Base-by-base conservation (phyloP, 331 rosid genomes). In the Telfairia occidentalis region DNA sequence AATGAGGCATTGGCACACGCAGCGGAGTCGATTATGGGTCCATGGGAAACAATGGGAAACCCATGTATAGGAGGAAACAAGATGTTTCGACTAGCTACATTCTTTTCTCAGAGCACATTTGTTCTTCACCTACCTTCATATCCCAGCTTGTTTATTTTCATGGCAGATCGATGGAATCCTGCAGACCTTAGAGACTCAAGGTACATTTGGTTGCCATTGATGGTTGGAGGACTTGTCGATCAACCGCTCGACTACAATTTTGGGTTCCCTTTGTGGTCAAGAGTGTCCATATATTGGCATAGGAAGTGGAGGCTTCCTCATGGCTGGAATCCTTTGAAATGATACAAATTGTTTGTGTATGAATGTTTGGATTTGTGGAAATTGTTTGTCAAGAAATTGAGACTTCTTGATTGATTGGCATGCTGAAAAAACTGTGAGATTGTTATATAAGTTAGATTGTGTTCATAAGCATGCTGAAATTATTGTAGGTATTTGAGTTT, bases 281-380 rank as follows among this genome's bases (percentile, higher is more conserved):
- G 99, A 80, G 92, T 92, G 63, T 95, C 99, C 0, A 87, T 95
- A 77, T 95, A 87, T 82, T 95, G 99, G 99, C 99, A 95, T 77
- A 87, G 92, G 77, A 92, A 87, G 77, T 95, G 99, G 99, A 86
- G 77, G 83, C 87, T 95, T 74, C 97, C 96, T 78, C 83, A 77
- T 78, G 96, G 92, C 7, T 89, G 88, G 90, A 86, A 66, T 60
- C 78, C 53, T 26, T 82, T 40, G 77, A 84, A 81, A 81, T 77
- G 77, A 73, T 15, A 12, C 21, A 2, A 15, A 19, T 11, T 50
- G 50, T 73, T 52, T 12, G 37, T n/a, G n/a, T n/a, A n/a, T n/a
- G n/a, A n/a, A n/a, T n/a, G n/a, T n/a, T n/a, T n/a, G n/a, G n/a
- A n/a, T n/a, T n/a, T n/a, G n/a, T n/a, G n/a, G n/a, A n/a, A n/a